Evolutionary conservation across 352 stramenopile species (phyloP), one percentile per base, ranked within the genome.

Genomic region (Pythium aristosporum): DNA sequence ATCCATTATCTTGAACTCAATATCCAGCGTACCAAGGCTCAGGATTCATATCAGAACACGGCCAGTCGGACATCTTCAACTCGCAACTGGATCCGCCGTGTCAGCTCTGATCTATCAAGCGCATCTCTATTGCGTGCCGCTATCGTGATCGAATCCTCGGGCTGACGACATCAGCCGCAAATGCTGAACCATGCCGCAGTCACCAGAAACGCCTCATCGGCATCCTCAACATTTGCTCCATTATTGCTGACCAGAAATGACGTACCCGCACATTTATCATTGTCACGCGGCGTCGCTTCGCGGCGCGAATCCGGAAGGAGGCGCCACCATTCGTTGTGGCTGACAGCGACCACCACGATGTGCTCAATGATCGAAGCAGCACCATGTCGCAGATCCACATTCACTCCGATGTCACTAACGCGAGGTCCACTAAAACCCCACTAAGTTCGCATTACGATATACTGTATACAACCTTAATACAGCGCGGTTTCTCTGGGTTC

Each of bases 401-500:
- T 10, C 9, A 51, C 25, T 30, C 5, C 25, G 25, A 30, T 30
- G 25, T 30, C 25, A 30, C 25, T 30, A 30, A 30, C 25, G 25
- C 25, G 12, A n/a, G 43, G 7, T 20, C 20, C 43, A 30, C 25
- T 50, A 11, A 20, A 4, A 52, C 18, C 10, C n/a, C 46, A 41
- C 28, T 42, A 54, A 54, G 48, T 54, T 54, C 48, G 48, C 48
- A 55, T 5, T 0, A 21, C 0, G 0, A 23, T 2, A 2, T 55
- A 55, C 48, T 42, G 48, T 42, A 53, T 23, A 36, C 48, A 16
- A 42, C n/a, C 16, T 48, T 21, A 58, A 48, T 58, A 58, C 34
- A 58, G 30, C 13, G 37, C 10, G 37, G 10, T 12, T 51, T 30
- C 11, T 51, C 11, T 51, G n/a, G 23, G n/a, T 30, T 51, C n/a